Evolutionary conservation across 2,329 filamentous ascomycete species (phyloP), one percentile per base, ranked within the genome.

Genomic region (Penicillium sp.): DNA sequence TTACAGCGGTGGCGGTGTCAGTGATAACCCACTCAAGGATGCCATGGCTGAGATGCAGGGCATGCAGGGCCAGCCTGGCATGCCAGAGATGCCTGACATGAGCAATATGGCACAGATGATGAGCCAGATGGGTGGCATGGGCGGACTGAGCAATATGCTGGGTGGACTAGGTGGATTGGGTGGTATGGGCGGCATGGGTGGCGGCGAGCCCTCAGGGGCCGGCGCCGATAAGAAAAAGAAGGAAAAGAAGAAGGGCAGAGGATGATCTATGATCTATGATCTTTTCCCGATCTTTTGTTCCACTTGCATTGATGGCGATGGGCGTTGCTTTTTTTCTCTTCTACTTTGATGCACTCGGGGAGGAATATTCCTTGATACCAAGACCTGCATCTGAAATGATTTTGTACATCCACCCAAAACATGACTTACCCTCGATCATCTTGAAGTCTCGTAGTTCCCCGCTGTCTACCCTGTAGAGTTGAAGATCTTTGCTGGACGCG

Each of bases 1-100:
- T 16, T 83, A 97, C 75, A 94, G 89, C 50, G 94, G 94, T 8
- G 94, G 94, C 10, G 94, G 94, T 34, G 90, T 97, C 10, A 92
- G 86, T 58, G 94, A 99, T 73, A 96, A 97, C 69, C 85, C 97
- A 57, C 86, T 97, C 68, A 91, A 94, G 79, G 92, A 97, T 64
- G 96, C 97, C 81, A 96, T 97, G 92, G 88, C 86, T 67, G 91
- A 95, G 77, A 96, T 97, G 90, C 79, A 82, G 60, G 78, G 77
- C 62, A 70, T 75, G 60, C 67, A 70, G 54, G 74, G 74, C 5
- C 72, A 72, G 47, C 71, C 70, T 1, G 67, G 65, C 27, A 78
- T 83, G 74, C 71, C 73, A 4, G 69, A 69, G 31, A 73, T 73
- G 47, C 71, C 70, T 1, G 67, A 65, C 32, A 78, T 83, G 74